Evolutionary conservation across 768 basidiomycete species (phyloP).

Genomic region (Leccinum barrowsii): DNA sequence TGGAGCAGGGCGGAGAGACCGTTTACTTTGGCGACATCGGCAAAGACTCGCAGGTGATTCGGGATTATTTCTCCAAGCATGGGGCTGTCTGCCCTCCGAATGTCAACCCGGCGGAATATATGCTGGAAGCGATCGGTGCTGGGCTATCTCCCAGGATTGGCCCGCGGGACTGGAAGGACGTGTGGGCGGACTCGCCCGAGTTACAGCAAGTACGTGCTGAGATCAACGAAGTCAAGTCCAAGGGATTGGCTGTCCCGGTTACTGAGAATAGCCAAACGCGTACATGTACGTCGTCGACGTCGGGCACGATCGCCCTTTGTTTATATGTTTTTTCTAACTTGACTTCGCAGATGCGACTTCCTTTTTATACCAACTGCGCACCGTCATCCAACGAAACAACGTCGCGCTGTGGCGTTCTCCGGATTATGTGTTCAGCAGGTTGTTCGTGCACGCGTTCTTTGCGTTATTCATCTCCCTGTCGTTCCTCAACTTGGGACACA

Average conservation of each 20-base stretch:
- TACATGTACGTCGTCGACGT: slow-evolving; percentile 40
- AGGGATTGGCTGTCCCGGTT: slow-evolving; percentile 42
- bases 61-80: slow-evolving; percentile 70
- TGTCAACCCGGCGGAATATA: slow-evolving; percentile 77
- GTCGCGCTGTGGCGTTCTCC: slow-evolving; percentile 77
- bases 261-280: slow-evolving; percentile 39
- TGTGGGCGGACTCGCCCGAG: slow-evolving; percentile 78
- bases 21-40: slow-evolving; percentile 95
- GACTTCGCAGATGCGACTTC: slow-evolving; percentile 62
- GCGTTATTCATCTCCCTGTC: slow-evolving; percentile 73
- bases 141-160: slow-evolving; percentile 71
- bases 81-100: slow-evolving; percentile 70
- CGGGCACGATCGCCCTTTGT: background rate
- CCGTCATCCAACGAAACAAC: slow-evolving; percentile 65
- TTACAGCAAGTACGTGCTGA: slow-evolving; percentile 38
- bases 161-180: slow-evolving; percentile 79
- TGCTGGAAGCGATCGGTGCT: slow-evolving; percentile 86
- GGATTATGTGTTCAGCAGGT: slow-evolving; percentile 79
- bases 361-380: slow-evolving; percentile 68
- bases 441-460: slow-evolving; percentile 72
- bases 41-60: slow-evolving; percentile 60
- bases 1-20: slow-evolving; percentile 80
- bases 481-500: slow-evolving; percentile 70
- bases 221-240: slow-evolving; percentile 45
- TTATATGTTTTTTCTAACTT: background rate